Evolutionary conservation across 345 rosid species (phyloP).

Genomic region (Nasturtium officinale): DNA sequence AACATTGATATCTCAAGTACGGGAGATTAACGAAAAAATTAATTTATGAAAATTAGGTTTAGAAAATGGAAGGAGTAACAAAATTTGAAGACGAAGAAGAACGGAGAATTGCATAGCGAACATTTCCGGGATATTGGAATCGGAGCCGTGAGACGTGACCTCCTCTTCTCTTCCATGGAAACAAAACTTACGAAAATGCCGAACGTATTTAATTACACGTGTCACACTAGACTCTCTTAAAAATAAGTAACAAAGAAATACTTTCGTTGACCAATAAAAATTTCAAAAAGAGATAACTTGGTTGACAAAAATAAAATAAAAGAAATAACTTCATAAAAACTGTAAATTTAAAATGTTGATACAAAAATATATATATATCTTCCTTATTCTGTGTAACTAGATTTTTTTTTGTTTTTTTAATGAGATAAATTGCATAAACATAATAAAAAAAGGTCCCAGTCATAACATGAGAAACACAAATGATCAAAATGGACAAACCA

Average conservation of each 20-base stretch:
- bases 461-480: background rate
- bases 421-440: background rate
- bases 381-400: background rate
- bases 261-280: no score
- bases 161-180: constrained; percentile 10
- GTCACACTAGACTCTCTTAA: background rate
- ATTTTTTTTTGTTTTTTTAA: no score
- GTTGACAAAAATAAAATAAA: no score
- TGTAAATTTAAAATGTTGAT: background rate
- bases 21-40: background rate
- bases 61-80: background rate
- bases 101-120: background rate
- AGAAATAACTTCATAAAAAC: background rate
- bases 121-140: background rate
- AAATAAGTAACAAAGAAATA: no score
- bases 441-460: background rate
- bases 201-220: no score
- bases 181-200: background rate
- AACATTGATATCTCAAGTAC: background rate
- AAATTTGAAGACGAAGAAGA: background rate
- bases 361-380: background rate
- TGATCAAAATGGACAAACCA: background rate
- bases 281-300: background rate
- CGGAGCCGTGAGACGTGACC: background rate
- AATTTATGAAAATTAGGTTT: background rate